A percentile compares a stretch with the other conserved stretches of the same genome.
phyloP scores from a whole-genome alignment of 2,329 filamentous ascomycete species.

The Stenocarpella maydis region DNA sequence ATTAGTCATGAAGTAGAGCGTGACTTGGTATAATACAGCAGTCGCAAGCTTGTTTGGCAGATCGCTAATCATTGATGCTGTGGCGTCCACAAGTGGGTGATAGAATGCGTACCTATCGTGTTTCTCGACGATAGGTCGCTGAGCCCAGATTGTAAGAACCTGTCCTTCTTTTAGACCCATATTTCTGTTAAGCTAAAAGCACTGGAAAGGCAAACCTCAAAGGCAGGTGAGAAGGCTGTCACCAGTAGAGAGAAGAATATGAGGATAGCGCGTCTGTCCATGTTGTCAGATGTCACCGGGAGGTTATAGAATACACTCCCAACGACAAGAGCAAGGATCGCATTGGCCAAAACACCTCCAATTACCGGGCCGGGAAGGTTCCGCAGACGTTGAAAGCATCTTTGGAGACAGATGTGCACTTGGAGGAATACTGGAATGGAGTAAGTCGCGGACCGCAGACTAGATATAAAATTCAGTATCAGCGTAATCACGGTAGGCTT shows the following conservation, averaged over 20 bases:
- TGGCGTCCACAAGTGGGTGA: constrained; percentile 58
- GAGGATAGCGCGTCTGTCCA: constrained; percentile 62
- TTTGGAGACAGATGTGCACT: constrained; percentile 38
- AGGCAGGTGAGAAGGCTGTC: constrained; percentile 65
- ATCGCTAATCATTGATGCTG: constrained; percentile 39
- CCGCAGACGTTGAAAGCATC: constrained; percentile 60
- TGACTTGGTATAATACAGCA: constrained; percentile 66
- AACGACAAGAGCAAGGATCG: constrained; percentile 66
- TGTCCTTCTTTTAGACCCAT: not conserved
- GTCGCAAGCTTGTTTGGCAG: constrained; percentile 45
- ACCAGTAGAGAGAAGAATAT: constrained; percentile 68
- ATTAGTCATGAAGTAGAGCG: constrained; percentile 72
- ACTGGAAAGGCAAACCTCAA: constrained; percentile 51
- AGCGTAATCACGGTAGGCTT: too few relatives aligned
- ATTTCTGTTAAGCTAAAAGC: constrained; percentile 37
- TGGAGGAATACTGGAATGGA: not conserved
- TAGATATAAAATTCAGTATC: not conserved
- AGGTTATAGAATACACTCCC: constrained; percentile 65
- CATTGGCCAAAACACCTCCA: constrained; percentile 53
- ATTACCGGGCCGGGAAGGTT: constrained; percentile 49
- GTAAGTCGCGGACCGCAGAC: not conserved
- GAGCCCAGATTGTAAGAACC: constrained; percentile 45
- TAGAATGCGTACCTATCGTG: constrained; percentile 57
- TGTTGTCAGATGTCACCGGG: constrained; percentile 56
- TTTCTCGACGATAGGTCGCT: constrained; percentile 55